Evolutionary conservation across 2,329 filamentous ascomycete genomes (phyloP).

Genomic region (Domatiomyces catenatus): DNA sequence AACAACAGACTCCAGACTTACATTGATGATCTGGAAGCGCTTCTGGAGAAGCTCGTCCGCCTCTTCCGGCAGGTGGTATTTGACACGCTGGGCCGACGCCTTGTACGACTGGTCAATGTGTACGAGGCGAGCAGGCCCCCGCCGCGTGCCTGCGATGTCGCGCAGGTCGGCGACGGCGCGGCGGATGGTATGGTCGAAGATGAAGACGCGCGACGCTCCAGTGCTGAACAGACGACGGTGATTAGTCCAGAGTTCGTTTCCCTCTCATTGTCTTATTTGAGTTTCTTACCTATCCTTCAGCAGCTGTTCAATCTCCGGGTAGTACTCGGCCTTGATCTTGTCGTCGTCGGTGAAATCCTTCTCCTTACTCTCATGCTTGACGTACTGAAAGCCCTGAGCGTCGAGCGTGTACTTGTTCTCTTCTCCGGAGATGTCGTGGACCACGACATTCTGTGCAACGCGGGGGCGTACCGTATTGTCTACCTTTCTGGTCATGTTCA

Average conservation of each 20-base stretch:
- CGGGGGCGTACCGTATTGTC: slow-evolving; percentile 9
- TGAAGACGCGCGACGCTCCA: slow-evolving; percentile 42
- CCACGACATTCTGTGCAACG: slow-evolving; percentile 5
- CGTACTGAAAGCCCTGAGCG: slow-evolving; percentile 24
- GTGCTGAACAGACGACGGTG: slow-evolving; percentile 27
- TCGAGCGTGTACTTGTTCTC: slow-evolving; percentile 29
- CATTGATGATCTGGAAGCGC: slow-evolving; percentile 54
- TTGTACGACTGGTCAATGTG: slow-evolving; percentile 57
- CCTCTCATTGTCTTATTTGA: too few species aligned
- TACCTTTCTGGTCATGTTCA: slow-evolving; percentile 7
- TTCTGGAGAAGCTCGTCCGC: slow-evolving; percentile 41
- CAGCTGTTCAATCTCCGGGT: slow-evolving; percentile 21
- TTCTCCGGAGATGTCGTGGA: slow-evolving; percentile 31
- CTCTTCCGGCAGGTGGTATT: slow-evolving; percentile 43
- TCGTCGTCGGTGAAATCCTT: slow-evolving; percentile 22
- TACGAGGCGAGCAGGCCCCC: slow-evolving; percentile 53
- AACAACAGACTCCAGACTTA: not conserved
- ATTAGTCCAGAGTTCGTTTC: too few species aligned
- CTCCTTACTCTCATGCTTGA: slow-evolving; percentile 22
- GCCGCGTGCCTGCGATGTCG: slow-evolving; percentile 15
- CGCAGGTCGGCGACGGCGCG: slow-evolving; percentile 34
- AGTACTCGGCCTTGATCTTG: slow-evolving; percentile 20
- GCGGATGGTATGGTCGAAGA: slow-evolving; percentile 60
- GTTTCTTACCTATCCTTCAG: slow-evolving; percentile 20
- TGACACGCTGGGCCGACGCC: slow-evolving; percentile 46